Evolutionary conservation across 352 stramenopile genomes (phyloP), one percentile per base, ranked within the genome.

Genomic region (Globisporangium uncinulatum): DNA sequence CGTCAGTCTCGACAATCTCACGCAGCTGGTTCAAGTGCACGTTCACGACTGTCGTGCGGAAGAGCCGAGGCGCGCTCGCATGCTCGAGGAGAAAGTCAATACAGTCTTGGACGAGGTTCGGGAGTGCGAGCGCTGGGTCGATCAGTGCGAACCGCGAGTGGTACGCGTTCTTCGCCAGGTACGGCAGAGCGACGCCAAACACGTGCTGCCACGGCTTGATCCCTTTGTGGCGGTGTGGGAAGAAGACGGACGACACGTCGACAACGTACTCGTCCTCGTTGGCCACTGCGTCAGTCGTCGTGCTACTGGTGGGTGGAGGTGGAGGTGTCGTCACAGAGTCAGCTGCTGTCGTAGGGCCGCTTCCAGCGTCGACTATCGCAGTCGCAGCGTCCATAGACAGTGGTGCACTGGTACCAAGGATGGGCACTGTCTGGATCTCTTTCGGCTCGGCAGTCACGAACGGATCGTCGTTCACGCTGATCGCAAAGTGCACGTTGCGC

Each of bases 121-220:
- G 84, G 36, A 91, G 72, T 6, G 84, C 70, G 4, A 94, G 66
- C 19, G 81, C 51, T 1, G 84, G 80, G 49, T 94, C 76, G 57
- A 94, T 90, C 45, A 91, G 60, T 29, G 82, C 84, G 45, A 86
- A 92, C 13, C 79, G 76, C 53, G 74, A 87, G 61, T 94, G 84
- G 45, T 88, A 91, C 39, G 84, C 76, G 55, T 90, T 92, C 56
- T 82, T 86, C 45, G 78, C 74, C 17, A 94, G 65, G n/a, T 86
- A 91, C 14, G 69, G 70, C 31, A 94, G 45, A 41, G 73, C 81
- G 29, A 94, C 73, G 21, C 79, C 83, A 47, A 94, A 94, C 4
- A 91, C 80, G 43, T 89, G 79, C 60, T 94, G 84, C 79, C 81
- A 94, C 37, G 81, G 83, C 54, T 92, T 88, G 57, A 92, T 88